A percentile compares a stretch with the other conserved stretches of the same genome.
Evolutionary conservation across 1,284 basidiomycete genomes (phyloP).

Genomic region (Trichosporon ovoides): DNA sequence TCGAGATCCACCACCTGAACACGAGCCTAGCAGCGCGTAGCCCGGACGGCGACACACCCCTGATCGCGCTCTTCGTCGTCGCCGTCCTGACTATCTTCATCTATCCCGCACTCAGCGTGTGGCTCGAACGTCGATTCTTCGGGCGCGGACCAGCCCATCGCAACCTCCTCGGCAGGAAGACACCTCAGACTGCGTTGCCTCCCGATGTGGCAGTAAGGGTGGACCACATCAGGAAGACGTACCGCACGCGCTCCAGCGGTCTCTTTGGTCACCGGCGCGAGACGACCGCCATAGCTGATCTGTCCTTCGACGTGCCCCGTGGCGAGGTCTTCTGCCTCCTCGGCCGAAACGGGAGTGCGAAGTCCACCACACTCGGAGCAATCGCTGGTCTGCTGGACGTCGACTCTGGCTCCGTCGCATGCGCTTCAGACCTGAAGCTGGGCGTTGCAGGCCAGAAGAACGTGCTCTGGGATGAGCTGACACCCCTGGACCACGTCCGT

Average conservation of each 20-base stretch:
- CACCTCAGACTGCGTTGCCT: conserved; percentile 1
- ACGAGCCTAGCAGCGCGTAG: conserved; percentile 57
- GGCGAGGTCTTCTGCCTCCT: conserved; percentile 68
- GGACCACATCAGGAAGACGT: conserved; percentile 26
- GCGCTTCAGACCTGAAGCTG: conserved; percentile 52
- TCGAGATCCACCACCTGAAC: conserved; percentile 57
- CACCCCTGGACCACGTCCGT: conserved; percentile 64
- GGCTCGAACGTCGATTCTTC: conserved; percentile 60
- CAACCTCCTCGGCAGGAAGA: background rate
- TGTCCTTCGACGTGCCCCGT: conserved; percentile 62
- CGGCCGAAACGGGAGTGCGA: conserved; percentile 65
- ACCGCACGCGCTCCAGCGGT: conserved; percentile 22
- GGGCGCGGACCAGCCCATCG: conserved; percentile 47
- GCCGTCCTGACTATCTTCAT: conserved; percentile 65
- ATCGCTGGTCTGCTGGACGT: conserved; percentile 60
- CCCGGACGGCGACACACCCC: conserved; percentile 57
- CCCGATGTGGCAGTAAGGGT: conserved; percentile 23
- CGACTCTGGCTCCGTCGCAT: conserved; percentile 59
- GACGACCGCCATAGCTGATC: conserved; percentile 60
- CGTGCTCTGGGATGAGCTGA: conserved; percentile 70
- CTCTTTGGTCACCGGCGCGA: conserved; percentile 38
- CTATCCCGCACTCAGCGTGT: conserved; percentile 61
- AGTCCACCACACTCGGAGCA: conserved; percentile 66
- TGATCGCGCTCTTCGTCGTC: conserved; percentile 61
- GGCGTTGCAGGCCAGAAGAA: conserved; percentile 79